Evolutionary conservation across 352 stramenopile genomes (phyloP), one percentile per base, ranked within the genome.

Genomic region (Phytophthora boehmeriae): DNA sequence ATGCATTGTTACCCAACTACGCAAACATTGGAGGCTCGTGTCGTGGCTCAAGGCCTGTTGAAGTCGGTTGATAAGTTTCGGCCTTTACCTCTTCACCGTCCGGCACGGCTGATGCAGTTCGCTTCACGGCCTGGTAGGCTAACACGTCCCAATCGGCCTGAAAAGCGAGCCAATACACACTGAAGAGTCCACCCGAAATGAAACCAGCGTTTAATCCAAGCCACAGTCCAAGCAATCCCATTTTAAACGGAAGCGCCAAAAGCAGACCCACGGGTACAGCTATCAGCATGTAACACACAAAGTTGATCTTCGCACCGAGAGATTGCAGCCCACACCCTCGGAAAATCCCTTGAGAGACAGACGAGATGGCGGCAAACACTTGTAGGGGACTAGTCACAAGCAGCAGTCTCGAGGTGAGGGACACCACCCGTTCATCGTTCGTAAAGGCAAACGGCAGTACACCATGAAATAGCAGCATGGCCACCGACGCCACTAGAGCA

Each of bases 291-390:
- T 94, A 97, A 47, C 79, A 80, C 13, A 95, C 73, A 34, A 97
- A 96, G 52, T 96, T 97, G 59, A 93, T 77, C 13, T 77, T 77
- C 8, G 90, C 90, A 17, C 84, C 84, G 9, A 96, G 76, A n/a
- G 76, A 58, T 54, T 97, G 90, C 45, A 89, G 75, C 3, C 90
- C 90, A 42, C 76, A 87, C 9, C 83, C 90, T 13, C 88, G 83
- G 41, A 97, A 83, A 32, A 95, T 83, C 23, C 88, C 90, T 53
- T 96, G 87, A 4, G 80, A 73, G 0, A 83, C 78, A 1, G 66
- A 62, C 32, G 91, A 81, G 14, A 96, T 70, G 1, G 83, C 86
- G 30, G 90, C 85, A 43, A 95, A 94, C 22, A 96, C 62, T 61
- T 97, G 90, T 59, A 96, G 89, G 13, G 78, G 78, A 48, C 76